These are phyloP conservation scores for Sporobolomyces phaffii DNA, from an alignment of 768 basidiomycete species.

Conservation along the genomic window DNA sequence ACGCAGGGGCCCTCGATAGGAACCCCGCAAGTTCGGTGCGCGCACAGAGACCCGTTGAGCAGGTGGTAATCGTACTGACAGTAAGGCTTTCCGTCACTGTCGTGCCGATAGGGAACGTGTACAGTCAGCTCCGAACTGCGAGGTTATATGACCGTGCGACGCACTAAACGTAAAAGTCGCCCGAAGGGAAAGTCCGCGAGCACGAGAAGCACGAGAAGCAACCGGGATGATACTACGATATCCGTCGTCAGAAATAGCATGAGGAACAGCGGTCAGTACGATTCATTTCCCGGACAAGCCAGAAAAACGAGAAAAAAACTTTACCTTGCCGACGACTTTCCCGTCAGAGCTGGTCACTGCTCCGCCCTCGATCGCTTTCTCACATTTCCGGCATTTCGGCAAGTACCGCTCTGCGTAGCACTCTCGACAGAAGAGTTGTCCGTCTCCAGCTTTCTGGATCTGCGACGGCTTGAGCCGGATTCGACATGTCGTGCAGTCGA, in stretches of 20 bases:
- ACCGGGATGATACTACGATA: conserved; percentile 32
- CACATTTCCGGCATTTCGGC: conserved; percentile 42
- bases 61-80: conserved; percentile 41
- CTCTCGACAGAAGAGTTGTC: conserved; percentile 34
- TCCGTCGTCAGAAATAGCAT: no score
- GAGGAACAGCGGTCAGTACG: no score
- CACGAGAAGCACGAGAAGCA: conserved; percentile 42
- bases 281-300: no score
- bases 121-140: no score
- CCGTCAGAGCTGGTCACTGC: conserved; percentile 40
- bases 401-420: conserved; percentile 41
- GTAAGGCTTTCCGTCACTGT: conserved; percentile 35
- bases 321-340: conserved; percentile 42
- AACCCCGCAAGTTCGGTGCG: conserved; percentile 18
- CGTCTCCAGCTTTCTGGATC: conserved; percentile 22
- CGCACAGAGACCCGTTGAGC: conserved; percentile 41
- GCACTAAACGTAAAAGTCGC: conserved; percentile 42
- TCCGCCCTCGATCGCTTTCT: conserved; percentile 38
- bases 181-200: conserved; percentile 31
- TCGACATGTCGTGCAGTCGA: conserved; percentile 23
- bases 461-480: neutral
- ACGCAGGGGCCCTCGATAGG: conserved; percentile 43
- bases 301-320: no score
- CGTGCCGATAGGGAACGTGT: no score
- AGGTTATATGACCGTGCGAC: neutral